Percentiles rank a stretch among this genome's conserved stretches.
phyloP scores from a whole-genome alignment of 2,329 filamentous ascomycete genomes.

The Fusarium sp. region DNA sequence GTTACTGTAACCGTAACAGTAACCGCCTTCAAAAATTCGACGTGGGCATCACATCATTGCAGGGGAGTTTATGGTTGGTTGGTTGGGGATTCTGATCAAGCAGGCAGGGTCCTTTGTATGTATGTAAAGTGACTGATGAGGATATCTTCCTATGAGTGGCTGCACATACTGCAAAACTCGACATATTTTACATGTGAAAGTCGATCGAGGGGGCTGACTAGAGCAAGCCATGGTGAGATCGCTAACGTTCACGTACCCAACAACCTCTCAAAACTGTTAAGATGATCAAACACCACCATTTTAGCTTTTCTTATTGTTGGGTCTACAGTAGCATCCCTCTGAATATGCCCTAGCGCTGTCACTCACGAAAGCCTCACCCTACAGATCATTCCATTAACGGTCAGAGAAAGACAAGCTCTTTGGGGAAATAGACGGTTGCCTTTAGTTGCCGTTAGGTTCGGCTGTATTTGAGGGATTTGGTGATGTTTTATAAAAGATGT shows the following conservation, averaged over 20 bases:
- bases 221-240: constrained; percentile 13
- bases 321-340: constrained; percentile 9
- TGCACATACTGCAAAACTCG: not conserved
- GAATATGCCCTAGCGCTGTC: not conserved
- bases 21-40: not conserved
- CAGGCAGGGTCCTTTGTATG: constrained; percentile 9
- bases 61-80: constrained; percentile 28
- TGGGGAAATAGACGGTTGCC: not conserved
- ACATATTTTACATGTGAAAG: constrained; percentile 18
- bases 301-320: constrained; percentile 24
- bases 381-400: not conserved
- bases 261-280: constrained; percentile 21
- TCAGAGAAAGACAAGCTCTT: constrained; percentile 2
- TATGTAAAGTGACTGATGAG: constrained; percentile 8
- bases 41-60: constrained; percentile 23
- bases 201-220: not conserved
- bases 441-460: constrained; percentile 15
- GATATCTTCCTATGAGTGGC: constrained; percentile 1
- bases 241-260: constrained; percentile 29
- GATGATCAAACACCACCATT: constrained; percentile 14
- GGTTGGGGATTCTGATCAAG: constrained; percentile 14
- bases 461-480: constrained; percentile 28
- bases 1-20: not conserved
- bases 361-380: constrained; percentile 7
- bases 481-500: not conserved